These are phyloP conservation scores for Noccaea caerulescens DNA, from an alignment of 345 rosid genomes.

Conservation along the genomic window DNA sequence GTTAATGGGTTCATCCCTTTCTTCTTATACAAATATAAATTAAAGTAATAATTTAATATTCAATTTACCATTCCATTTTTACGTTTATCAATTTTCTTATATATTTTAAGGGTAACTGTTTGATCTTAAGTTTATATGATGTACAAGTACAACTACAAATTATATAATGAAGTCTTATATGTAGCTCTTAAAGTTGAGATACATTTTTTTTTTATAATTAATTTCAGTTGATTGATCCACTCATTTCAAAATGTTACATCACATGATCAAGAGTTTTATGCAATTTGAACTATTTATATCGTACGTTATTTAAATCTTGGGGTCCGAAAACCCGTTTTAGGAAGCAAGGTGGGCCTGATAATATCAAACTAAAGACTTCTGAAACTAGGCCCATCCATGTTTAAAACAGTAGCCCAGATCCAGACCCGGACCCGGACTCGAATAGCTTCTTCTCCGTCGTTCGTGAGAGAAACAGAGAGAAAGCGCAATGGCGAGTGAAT, in stretches of 20 bases:
- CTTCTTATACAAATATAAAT: not conserved
- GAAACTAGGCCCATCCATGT: not conserved
- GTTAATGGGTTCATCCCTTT: too few relatives aligned
- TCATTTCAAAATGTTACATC: conserved; percentile 13
- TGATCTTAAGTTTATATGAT: not conserved
- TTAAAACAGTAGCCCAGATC: not conserved
- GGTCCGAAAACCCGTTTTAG: not conserved
- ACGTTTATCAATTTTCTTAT: not conserved
- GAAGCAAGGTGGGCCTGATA: not conserved
- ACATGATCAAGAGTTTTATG: not conserved
- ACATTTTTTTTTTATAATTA: not conserved
- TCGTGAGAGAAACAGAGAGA: not conserved
- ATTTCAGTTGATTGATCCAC: not conserved
- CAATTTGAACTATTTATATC: not conserved
- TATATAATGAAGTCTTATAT: not conserved
- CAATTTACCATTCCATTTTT: not conserved
- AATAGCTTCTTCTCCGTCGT: not conserved
- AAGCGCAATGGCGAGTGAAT: conserved; percentile 45
- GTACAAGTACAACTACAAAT: not conserved
- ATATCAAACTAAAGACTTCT: not conserved
- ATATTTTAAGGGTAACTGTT: not conserved
- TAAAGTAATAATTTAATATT: conserved; percentile 1
- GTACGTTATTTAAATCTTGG: not conserved
- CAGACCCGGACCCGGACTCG: not conserved
- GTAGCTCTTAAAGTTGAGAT: not conserved